Conservation (phyloP, 108 stramenopile genomes). For the Fragilariopsis cylindrus region DNA sequence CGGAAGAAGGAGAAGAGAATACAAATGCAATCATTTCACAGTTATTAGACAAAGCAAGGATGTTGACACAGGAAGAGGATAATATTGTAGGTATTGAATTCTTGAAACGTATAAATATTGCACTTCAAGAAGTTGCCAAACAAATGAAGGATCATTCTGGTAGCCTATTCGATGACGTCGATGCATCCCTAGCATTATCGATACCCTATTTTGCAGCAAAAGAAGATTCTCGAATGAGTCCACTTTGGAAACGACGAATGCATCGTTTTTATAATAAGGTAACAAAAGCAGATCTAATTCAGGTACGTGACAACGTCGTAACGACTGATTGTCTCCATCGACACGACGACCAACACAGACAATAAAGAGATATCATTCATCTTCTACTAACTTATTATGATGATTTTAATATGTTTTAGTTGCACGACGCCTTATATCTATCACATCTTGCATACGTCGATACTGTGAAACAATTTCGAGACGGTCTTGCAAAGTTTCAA, state of each 20-base stretch:
- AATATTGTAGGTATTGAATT: constrained; percentile 15
- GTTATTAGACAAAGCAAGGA: constrained; percentile 2
- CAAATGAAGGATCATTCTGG: constrained; percentile 27
- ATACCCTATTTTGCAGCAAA: constrained; percentile 66
- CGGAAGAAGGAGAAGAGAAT: no score
- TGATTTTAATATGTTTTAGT: background rate
- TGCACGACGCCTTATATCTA: constrained; percentile 70
- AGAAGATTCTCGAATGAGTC: constrained; percentile 65
- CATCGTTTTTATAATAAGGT: constrained; percentile 67
- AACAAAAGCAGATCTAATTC: constrained; percentile 43
- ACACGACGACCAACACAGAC: no score
- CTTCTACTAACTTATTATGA: no score
- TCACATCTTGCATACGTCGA: constrained; percentile 74
- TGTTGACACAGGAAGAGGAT: constrained; percentile 12
- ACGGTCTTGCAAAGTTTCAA: constrained; percentile 38
- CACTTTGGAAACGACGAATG: constrained; percentile 73
- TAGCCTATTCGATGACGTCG: constrained; percentile 16
- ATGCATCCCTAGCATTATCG: constrained; percentile 22
- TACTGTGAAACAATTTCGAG: constrained; percentile 58
- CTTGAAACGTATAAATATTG: background rate
- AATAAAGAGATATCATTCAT: no score
- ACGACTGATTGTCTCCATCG: no score
- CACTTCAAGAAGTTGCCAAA: constrained; percentile 14
- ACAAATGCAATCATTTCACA: no score
- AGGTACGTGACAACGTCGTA: background rate